Conservation (phyloP, 352 stramenopile genomes). For the Phytopythium montanum region DNA sequence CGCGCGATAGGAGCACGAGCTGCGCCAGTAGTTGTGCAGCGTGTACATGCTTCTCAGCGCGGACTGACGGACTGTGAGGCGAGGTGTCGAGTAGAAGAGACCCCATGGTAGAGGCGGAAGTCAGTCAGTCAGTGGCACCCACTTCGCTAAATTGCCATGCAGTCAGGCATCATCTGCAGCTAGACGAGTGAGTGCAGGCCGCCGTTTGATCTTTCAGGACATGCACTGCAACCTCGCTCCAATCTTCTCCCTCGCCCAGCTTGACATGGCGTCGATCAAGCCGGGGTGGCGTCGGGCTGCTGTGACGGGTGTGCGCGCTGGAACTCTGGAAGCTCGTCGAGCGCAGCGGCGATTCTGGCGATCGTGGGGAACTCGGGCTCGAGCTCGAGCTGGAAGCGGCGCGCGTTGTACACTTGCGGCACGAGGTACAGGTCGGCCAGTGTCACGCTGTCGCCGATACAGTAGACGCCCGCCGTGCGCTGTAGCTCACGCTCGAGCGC, state of each 20-base stretch:
- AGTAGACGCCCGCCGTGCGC: slow-evolving; percentile 57
- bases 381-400: slow-evolving; percentile 88
- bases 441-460: slow-evolving; percentile 75
- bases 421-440: slow-evolving; percentile 90
- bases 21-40: slow-evolving; percentile 85
- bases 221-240: not conserved
- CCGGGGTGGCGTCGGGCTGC: slow-evolving; percentile 57
- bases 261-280: not conserved
- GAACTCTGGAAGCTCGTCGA: slow-evolving; percentile 80
- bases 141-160: not conserved
- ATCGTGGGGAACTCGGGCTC: slow-evolving; percentile 82
- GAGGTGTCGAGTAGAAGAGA: too few relatives aligned
- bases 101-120: not conserved
- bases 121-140: not conserved
- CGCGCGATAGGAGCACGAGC: slow-evolving; percentile 88
- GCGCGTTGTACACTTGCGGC: slow-evolving; percentile 92
- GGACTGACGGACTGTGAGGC: too few relatives aligned
- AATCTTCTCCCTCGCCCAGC: not conserved
- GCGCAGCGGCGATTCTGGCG: slow-evolving; percentile 58
- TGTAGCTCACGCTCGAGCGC: slow-evolving; percentile 71
- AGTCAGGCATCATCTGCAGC: too few relatives aligned
- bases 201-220: not conserved
- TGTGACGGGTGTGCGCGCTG: slow-evolving; percentile 69
- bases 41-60: slow-evolving; percentile 15
- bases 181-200: not conserved